Conservation (phyloP, 2,329 filamentous ascomycete genomes). For the Colletotrichum acutatum region DNA sequence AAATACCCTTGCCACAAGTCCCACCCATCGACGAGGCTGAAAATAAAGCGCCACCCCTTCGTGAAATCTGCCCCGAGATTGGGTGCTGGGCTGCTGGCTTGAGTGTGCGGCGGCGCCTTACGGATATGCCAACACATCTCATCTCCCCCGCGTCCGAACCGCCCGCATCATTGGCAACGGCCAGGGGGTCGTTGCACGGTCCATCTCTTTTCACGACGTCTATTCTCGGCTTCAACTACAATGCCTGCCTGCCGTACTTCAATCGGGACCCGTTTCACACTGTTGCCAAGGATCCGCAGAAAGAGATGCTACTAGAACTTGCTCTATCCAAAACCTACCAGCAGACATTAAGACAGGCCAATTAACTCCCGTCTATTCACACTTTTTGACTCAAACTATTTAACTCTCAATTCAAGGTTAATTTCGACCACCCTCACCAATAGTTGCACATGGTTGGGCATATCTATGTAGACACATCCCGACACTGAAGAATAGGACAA, state of each 20-base stretch:
- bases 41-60: conserved; percentile 4
- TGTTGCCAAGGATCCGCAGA: background rate
- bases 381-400: background rate
- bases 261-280: background rate
- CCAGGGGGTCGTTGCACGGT: conserved; percentile 19
- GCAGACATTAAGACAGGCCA: background rate
- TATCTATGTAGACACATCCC: too few species aligned
- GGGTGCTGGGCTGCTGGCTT: background rate
- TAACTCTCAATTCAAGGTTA: background rate
- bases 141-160: conserved; percentile 1
- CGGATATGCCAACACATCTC: conserved; percentile 8
- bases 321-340: background rate
- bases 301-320: background rate
- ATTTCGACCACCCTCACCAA: background rate
- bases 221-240: background rate
- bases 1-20: conserved; percentile 6
- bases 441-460: too few species aligned
- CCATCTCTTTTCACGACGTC: conserved; percentile 15
- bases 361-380: background rate
- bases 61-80: background rate
- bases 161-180: background rate
- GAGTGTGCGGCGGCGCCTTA: background rate
- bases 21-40: conserved; percentile 17
- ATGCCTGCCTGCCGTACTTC: background rate
- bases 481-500: too few species aligned